Conservation (phyloP, 2,329 filamentous ascomycete species). For the Fusarium buxicola region DNA sequence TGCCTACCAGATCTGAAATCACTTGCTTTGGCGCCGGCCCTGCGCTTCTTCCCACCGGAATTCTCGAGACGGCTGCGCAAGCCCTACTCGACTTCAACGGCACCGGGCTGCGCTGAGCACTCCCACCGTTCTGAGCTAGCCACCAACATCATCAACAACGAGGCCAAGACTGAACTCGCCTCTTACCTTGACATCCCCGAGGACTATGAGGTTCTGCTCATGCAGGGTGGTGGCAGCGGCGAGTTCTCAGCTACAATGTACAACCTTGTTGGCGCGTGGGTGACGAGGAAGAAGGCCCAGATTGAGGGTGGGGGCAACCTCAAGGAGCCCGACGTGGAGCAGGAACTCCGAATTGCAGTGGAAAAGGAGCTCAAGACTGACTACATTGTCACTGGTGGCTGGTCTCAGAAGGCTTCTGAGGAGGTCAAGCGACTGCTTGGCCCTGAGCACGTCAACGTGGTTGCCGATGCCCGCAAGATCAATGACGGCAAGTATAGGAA, state of each 20-base stretch:
- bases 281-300: slow-evolving; percentile 72
- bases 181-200: slow-evolving; percentile 83
- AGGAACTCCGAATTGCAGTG: slow-evolving; percentile 71
- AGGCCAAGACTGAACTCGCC: slow-evolving; percentile 79
- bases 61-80: slow-evolving; percentile 80
- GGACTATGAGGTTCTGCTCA: slow-evolving; percentile 88
- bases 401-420: slow-evolving; percentile 87
- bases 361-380: slow-evolving; percentile 81
- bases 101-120: slow-evolving; percentile 86
- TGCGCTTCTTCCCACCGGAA: slow-evolving; percentile 83
- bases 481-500: slow-evolving; percentile 87
- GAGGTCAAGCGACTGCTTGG: slow-evolving; percentile 85
- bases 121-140: slow-evolving; percentile 87
- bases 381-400: slow-evolving; percentile 90
- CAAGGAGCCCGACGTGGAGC: slow-evolving; percentile 61
- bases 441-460: slow-evolving; percentile 79
- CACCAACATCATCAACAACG: slow-evolving; percentile 79
- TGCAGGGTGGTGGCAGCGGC: slow-evolving; percentile 87
- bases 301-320: slow-evolving; percentile 70
- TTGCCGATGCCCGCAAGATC: slow-evolving; percentile 71
- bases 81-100: slow-evolving; percentile 85
- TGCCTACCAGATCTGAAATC: slow-evolving; percentile 80
- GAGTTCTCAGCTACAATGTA: slow-evolving; percentile 87
- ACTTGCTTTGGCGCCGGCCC: slow-evolving; percentile 93
- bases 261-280: slow-evolving; percentile 87